Evolutionary conservation across 371 early-diverging fungal species (phyloP).

Genomic region (Chytridiales sp.): DNA sequence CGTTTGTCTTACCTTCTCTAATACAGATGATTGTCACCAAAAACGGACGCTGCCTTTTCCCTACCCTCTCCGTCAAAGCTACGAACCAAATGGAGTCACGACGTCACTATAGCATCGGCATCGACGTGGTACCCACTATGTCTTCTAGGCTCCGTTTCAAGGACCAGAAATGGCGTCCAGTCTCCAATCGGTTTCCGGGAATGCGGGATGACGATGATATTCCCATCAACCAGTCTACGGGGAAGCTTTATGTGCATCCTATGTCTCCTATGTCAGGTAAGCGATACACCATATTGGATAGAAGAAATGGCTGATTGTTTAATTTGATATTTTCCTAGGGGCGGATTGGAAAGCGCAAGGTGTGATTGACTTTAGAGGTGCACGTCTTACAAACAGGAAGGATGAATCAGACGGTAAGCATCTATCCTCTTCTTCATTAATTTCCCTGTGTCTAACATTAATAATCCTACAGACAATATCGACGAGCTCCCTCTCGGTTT

Average conservation of each 20-base stretch:
- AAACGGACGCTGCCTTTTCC: constrained; percentile 55
- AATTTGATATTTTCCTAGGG: constrained; percentile 17
- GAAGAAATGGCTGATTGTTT: not conserved
- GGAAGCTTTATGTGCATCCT: constrained; percentile 35
- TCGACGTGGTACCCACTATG: constrained; percentile 46
- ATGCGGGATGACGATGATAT: constrained; percentile 8
- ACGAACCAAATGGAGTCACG: constrained; percentile 34
- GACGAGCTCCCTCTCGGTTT: constrained; percentile 16
- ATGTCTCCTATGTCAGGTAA: constrained; percentile 31
- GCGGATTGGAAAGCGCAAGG: constrained; percentile 40
- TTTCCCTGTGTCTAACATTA: not conserved
- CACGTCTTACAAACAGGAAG: too few species aligned
- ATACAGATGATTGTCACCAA: constrained; percentile 58
- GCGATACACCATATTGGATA: not conserved
- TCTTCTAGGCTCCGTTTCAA: constrained; percentile 36
- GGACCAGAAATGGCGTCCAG: constrained; percentile 40
- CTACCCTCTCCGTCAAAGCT: constrained; percentile 40
- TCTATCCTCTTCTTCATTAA: constrained; percentile 44
- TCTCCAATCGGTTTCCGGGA: constrained; percentile 7
- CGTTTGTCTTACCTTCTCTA: not conserved
- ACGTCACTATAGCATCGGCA: constrained; percentile 34
- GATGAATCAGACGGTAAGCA: too few species aligned
- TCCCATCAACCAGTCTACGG: not conserved
- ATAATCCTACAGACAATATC: not conserved
- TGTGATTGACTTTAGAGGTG: too few species aligned